Conservation (phyloP, 192 early-diverging fungal genomes). For the Coemansia sp. region DNA sequence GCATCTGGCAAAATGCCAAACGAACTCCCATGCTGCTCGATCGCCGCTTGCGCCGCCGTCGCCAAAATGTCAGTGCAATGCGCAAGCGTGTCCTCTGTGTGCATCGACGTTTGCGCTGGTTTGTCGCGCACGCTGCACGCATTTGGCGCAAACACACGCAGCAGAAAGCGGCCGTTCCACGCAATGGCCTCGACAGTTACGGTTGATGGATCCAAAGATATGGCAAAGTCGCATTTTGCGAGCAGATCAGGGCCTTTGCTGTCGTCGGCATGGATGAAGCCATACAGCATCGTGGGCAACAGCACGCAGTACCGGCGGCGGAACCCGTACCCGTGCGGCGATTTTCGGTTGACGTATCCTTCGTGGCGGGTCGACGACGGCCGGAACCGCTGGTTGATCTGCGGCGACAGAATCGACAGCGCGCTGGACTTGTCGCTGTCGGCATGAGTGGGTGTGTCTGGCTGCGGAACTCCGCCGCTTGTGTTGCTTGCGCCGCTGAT, state of each 20-base stretch:
- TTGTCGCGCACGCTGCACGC: slow-evolving; percentile 41
- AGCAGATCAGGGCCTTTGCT: slow-evolving; percentile 34
- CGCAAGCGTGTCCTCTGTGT: slow-evolving; percentile 25
- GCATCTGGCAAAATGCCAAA: slow-evolving; percentile 51
- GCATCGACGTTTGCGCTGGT: slow-evolving; percentile 37
- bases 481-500: slow-evolving; percentile 38
- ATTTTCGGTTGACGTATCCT: slow-evolving; percentile 53
- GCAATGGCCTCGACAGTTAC: slow-evolving; percentile 51
- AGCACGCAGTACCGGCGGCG: slow-evolving; percentile 56
- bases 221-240: slow-evolving; percentile 42
- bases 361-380: slow-evolving; percentile 38
- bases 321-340: slow-evolving; percentile 49
- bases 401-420: slow-evolving; percentile 26
- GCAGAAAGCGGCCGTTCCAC: slow-evolving; percentile 51
- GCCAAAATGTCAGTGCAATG: slow-evolving; percentile 55
- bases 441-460: background rate
- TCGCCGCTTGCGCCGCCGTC: slow-evolving; percentile 47
- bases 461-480: slow-evolving; percentile 22
- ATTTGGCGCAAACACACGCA: slow-evolving; percentile 48
- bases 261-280: slow-evolving; percentile 39
- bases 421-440: slow-evolving; percentile 2
- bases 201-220: slow-evolving; percentile 36
- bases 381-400: slow-evolving; percentile 28
- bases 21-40: slow-evolving; percentile 53
- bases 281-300: slow-evolving; percentile 30